Conservation (phyloP, 2,329 filamentous ascomycete species). For the Mycocentrospora acerina region DNA sequence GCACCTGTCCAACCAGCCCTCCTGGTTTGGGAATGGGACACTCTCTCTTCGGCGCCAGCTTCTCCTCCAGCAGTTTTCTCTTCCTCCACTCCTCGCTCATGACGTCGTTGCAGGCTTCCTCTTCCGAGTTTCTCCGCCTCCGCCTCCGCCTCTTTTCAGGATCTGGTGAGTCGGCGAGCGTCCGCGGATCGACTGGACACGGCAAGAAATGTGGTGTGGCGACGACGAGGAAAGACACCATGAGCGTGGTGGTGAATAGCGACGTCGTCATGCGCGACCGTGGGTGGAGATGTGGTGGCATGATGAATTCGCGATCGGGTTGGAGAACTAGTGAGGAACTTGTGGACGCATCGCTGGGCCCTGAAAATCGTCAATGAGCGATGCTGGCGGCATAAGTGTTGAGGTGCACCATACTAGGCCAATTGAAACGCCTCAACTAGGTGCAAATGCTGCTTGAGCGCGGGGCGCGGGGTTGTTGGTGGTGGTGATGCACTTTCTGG, state of each 20-base stretch:
- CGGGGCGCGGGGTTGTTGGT: constrained; percentile 17
- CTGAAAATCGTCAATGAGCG: constrained; percentile 19
- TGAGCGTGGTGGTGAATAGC: constrained; percentile 89
- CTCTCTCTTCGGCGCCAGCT: constrained; percentile 57
- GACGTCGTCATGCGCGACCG: constrained; percentile 91
- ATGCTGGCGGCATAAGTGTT: neutral
- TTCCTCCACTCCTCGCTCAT: constrained; percentile 23
- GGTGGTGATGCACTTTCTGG: constrained; percentile 31
- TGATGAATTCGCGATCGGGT: constrained; percentile 40
- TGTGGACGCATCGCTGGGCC: constrained; percentile 33
- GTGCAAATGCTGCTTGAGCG: constrained; percentile 9
- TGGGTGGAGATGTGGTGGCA: constrained; percentile 87
- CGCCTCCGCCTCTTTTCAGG: constrained; percentile 41
- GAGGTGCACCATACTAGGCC: constrained; percentile 16
- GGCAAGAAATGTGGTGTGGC: constrained; percentile 86
- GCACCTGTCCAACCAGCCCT: constrained; percentile 72
- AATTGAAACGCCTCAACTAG: constrained; percentile 35
- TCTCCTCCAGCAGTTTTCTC: constrained; percentile 18
- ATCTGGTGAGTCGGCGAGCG: constrained; percentile 68
- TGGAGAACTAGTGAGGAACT: constrained; percentile 16
- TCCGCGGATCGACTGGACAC: constrained; percentile 76
- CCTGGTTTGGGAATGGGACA: constrained; percentile 92
- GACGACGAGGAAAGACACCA: constrained; percentile 89
- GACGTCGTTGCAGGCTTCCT: constrained; percentile 20
- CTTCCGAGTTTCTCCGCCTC: constrained; percentile 41